phyloP scores from a whole-genome alignment of 176 grass and related monocot genomes.

The Bromus sterilis region DNA sequence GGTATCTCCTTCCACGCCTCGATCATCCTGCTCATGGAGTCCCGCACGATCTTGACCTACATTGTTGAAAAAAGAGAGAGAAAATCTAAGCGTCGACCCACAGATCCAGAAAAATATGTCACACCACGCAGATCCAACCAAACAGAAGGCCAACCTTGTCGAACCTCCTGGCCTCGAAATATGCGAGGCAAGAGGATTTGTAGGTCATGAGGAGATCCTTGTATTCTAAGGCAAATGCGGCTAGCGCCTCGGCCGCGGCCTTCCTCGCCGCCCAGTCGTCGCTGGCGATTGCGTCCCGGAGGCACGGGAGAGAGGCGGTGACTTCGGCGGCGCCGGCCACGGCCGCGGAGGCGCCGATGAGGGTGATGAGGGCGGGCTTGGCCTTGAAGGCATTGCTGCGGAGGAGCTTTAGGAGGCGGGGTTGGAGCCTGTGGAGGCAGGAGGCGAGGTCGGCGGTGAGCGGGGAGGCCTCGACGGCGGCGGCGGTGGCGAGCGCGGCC shows the following conservation, averaged over 20 bases:
- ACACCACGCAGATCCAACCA: neutral
- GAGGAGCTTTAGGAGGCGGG: constrained; percentile 83
- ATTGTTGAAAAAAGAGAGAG: constrained; percentile 21
- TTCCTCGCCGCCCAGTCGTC: constrained; percentile 94
- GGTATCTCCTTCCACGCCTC: constrained; percentile 93
- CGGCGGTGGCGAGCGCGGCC: constrained; percentile 68
- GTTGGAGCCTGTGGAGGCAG: constrained; percentile 69
- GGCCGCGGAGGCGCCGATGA: constrained; percentile 57
- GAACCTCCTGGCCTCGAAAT: constrained; percentile 80
- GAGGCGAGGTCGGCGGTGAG: constrained; percentile 46
- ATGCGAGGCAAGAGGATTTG: constrained; percentile 69
- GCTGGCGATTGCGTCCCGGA: constrained; percentile 65
- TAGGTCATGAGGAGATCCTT: constrained; percentile 64
- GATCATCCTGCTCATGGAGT: constrained; percentile 87
- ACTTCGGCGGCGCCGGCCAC: constrained; percentile 36
- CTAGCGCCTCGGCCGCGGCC: constrained; percentile 80
- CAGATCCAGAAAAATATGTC: constrained; percentile 12
- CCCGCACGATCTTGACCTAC: constrained; percentile 95
- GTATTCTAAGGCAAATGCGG: constrained; percentile 52
- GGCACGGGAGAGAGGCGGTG: constrained; percentile 54
- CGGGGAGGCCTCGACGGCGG: constrained; percentile 60
- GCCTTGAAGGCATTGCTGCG: constrained; percentile 98
- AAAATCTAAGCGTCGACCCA: neutral
- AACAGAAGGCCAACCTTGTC: constrained; percentile 55
- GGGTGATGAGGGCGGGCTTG: constrained; percentile 74